Conservation (phyloP, 78 protist genomes). For the Dictyostelium purpureum region DNA sequence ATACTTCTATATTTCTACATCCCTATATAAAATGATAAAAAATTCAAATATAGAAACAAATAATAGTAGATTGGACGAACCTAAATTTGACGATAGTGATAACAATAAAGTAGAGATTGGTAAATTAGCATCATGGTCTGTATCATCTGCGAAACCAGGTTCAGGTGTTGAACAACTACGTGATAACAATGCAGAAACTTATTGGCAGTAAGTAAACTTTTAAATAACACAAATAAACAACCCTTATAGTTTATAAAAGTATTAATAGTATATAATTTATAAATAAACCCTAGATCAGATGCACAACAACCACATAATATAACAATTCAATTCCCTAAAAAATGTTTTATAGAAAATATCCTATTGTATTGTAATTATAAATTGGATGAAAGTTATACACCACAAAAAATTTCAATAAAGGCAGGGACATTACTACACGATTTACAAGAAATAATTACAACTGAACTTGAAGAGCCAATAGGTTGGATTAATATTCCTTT, state of each 20-base stretch:
- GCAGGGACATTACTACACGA: constrained; percentile 69
- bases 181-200: constrained; percentile 67
- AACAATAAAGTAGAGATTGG: constrained; percentile 47
- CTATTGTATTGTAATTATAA: constrained; percentile 38
- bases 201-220: constrained; percentile 64
- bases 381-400: constrained; percentile 83
- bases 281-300: constrained; percentile 56
- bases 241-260: not conserved
- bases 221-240: not conserved
- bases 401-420: constrained; percentile 50
- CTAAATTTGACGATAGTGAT: not conserved
- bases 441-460: constrained; percentile 37
- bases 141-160: constrained; percentile 76
- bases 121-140: constrained; percentile 54
- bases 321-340: constrained; percentile 65
- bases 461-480: constrained; percentile 42
- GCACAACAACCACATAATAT: constrained; percentile 81
- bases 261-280: not conserved
- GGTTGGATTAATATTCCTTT: constrained; percentile 80
- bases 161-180: constrained; percentile 76
- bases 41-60: not conserved
- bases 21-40: constrained; percentile 1
- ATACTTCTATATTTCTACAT: no score
- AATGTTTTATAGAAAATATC: constrained; percentile 37
- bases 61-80: not conserved